Percentiles rank a stretch among this genome's conserved stretches.
These are phyloP conservation scores for Debaryomyces subglobosus DNA, from an alignment of 1,139 yeast species.

Conservation along the genomic window DNA sequence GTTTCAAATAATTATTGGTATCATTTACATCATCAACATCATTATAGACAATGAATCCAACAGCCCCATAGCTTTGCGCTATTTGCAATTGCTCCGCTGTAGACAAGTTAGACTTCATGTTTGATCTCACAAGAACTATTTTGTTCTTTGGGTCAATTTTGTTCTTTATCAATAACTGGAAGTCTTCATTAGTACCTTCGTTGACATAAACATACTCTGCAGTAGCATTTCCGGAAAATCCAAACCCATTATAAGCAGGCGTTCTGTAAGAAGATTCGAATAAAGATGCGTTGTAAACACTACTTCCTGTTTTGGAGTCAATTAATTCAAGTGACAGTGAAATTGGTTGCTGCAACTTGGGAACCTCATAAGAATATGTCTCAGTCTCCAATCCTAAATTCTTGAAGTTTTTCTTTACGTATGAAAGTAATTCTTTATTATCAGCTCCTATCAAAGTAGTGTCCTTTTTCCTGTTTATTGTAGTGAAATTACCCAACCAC, in stretches of 20 bases:
- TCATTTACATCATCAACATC: conserved; percentile 19
- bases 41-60: conserved; percentile 32
- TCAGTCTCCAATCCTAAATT: conserved; percentile 32
- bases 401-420: conserved; percentile 30
- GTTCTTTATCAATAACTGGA: conserved; percentile 22
- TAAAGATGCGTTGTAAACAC: conserved; percentile 30
- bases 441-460: conserved; percentile 32
- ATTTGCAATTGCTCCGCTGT: conserved; percentile 30
- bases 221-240: conserved; percentile 29
- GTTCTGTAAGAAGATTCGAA: conserved; percentile 33
- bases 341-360: conserved; percentile 27
- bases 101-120: conserved; percentile 16
- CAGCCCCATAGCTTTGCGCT: conserved; percentile 34
- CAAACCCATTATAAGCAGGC: conserved; percentile 41
- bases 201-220: conserved; percentile 36
- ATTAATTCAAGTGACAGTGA: conserved; percentile 27
- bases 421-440: conserved; percentile 29
- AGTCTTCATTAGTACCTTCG: conserved; percentile 36
- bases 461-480: conserved; percentile 18
- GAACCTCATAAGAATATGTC: conserved; percentile 20
- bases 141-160: conserved; percentile 26
- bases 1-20: conserved; percentile 12
- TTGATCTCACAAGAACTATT: conserved; percentile 34
- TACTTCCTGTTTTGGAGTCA: conserved; percentile 23
- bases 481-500: conserved; percentile 30